Conservation (phyloP, 345 rosid genomes). For the Citrus inodora region DNA sequence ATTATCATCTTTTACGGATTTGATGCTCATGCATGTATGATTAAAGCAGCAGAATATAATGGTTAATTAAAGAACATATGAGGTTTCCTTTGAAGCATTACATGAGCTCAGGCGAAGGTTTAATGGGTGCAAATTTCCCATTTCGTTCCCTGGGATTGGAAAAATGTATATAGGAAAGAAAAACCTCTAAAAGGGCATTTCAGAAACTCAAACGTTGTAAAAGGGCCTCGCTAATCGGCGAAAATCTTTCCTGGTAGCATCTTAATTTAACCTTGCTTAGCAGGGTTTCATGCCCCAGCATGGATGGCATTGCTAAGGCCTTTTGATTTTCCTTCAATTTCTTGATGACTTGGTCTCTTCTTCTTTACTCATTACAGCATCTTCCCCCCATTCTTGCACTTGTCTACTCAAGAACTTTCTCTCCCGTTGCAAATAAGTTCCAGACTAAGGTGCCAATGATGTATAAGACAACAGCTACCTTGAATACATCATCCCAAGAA, state of each 20-base stretch:
- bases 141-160: neutral
- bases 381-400: neutral
- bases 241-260: conserved; percentile 14
- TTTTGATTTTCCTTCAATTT: neutral
- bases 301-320: neutral
- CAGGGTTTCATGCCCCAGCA: conserved; percentile 7
- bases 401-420: conserved; percentile 70
- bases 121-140: conserved; percentile 4
- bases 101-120: neutral
- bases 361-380: conserved; percentile 6
- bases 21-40: neutral
- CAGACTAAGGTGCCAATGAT: conserved; percentile 78
- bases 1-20: too few species aligned
- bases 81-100: neutral
- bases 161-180: conserved; percentile 4
- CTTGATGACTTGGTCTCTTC: neutral
- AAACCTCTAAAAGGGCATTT: conserved; percentile 6
- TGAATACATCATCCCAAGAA: conserved; percentile 96
- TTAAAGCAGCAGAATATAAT: neutral
- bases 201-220: conserved; percentile 15
- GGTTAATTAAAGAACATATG: neutral
- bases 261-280: neutral
- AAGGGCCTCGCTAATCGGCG: conserved; percentile 4
- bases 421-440: conserved; percentile 92
- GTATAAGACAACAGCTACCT: conserved; percentile 82